Base-by-base conservation (phyloP, 371 early-diverging fungal species). In the Rozella allomycis region DNA sequence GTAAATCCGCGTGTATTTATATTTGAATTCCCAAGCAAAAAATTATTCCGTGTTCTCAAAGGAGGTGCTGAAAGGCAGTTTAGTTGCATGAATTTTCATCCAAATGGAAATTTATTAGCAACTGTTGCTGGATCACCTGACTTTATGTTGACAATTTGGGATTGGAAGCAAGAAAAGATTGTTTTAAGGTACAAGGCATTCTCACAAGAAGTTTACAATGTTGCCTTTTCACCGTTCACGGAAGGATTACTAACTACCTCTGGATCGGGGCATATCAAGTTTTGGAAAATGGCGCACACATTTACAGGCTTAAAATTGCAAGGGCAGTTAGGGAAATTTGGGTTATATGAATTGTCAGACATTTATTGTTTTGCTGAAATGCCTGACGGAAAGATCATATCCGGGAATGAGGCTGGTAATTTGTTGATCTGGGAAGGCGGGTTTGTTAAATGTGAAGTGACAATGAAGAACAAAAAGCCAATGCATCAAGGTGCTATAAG, bases 201-300 rank as follows among this genome's bases (percentile, higher is more conserved):
- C 31, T 55, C 60, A 16, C 65, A 64, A 57, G 66, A 65, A 38
- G 52, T 62, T 6, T 54, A 35, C 34, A 34, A 42, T 14, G 57
- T 60, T 8, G 45, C 55, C 0, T 62, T 62, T 34, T 46, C 55
- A 4, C 55, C 50, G 7, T 53, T 52, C 20, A 52, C 38, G 20
- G 54, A 54, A 28, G 55, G 51, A 12, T 44, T 42, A 11, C 39
- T 65, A 19, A 57, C 57, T 9, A 62, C 66, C 3, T 54, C 66
- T 4, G 66, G 66, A 10, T 54, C 58, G 55, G 66, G 66, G 2
- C 66, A 65, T 40, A 65, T 65, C 30, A 65, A 60, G 39, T 65
- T 65, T 34, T 65, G 66, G 66, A 37, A 43, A 26, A 60, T 61
- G 52, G 31, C 60, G 1, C 41, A 45, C 3, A 65, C 66, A 0